Evolutionary conservation across 176 grass and related monocot genomes (phyloP).

Genomic region (Zizania latifolia): DNA sequence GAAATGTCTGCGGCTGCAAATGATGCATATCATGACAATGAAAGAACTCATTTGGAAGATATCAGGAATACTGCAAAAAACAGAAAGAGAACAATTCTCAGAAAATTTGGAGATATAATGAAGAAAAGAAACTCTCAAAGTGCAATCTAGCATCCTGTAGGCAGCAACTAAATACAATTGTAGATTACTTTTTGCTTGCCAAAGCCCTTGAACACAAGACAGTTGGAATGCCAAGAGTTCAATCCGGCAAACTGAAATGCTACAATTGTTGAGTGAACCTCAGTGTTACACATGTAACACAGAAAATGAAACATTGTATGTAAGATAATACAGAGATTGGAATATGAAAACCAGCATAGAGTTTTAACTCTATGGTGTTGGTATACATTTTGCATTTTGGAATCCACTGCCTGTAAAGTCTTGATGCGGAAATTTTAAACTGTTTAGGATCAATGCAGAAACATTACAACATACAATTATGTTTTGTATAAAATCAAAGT

Average conservation of each 20-base stretch:
- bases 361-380: not conserved
- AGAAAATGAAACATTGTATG: slow-evolving; percentile 9
- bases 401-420: not conserved
- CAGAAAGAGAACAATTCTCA: slow-evolving; percentile 58
- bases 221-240: not conserved
- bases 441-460: not conserved
- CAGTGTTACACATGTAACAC: slow-evolving; percentile 7
- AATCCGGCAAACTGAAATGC: slow-evolving; percentile 10
- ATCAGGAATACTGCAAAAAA: slow-evolving; percentile 28
- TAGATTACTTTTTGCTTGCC: slow-evolving; percentile 20
- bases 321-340: slow-evolving; percentile 5
- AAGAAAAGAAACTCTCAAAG: slow-evolving; percentile 44
- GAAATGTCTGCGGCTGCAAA: slow-evolving; percentile 21
- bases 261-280: not conserved
- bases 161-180: slow-evolving; percentile 1
- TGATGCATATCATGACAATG: slow-evolving; percentile 35
- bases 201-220: not conserved
- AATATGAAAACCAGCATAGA: not conserved
- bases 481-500: slow-evolving; percentile 3
- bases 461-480: not conserved
- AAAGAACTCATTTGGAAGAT: slow-evolving; percentile 18
- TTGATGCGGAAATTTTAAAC: not conserved
- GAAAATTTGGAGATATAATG: slow-evolving; percentile 51
- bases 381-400: not conserved
- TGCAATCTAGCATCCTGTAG: slow-evolving; percentile 25